These are phyloP conservation scores for Euphorbia lathyris DNA, from an alignment of 345 rosid species.

Conservation along the genomic window DNA sequence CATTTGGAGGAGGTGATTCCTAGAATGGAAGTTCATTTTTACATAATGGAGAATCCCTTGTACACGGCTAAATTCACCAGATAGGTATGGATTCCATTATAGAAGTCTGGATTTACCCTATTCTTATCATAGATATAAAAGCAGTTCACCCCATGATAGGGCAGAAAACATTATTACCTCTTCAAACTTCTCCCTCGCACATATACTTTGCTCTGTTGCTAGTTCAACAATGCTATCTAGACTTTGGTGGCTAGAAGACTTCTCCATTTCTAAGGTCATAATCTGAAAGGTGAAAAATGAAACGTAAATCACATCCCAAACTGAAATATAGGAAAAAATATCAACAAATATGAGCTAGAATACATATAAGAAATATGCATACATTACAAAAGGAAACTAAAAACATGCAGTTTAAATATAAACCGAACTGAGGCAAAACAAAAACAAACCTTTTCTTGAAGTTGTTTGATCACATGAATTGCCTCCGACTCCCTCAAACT, in stretches of 20 bases:
- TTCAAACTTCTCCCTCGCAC: constrained; percentile 55
- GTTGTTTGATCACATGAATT: constrained; percentile 71
- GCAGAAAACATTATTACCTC: constrained; percentile 48
- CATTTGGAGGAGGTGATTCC: background rate
- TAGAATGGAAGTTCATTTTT: background rate
- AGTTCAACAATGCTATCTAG: constrained; percentile 48
- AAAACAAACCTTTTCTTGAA: constrained; percentile 75
- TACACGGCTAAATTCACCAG: constrained; percentile 3
- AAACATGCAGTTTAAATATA: background rate
- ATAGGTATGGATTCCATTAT: background rate
- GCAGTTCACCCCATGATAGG: constrained; percentile 4
- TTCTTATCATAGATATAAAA: background rate
- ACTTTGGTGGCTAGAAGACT: constrained; percentile 64
- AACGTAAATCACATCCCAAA: background rate
- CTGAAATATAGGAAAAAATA: background rate
- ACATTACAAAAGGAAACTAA: background rate
- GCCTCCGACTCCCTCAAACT: constrained; percentile 58
- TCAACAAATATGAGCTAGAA: background rate
- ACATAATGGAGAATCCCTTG: background rate
- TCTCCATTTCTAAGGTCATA: constrained; percentile 59
- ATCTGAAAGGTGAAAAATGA: constrained; percentile 40
- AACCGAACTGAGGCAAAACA: background rate
- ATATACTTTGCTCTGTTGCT: constrained; percentile 53
- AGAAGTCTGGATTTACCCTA: background rate
- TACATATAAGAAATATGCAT: background rate